A percentile compares a stretch with the other conserved stretches of the same genome.
These are phyloP conservation scores for Tricharina praecox DNA, from an alignment of 495 filamentous ascomycete species.

Conservation along the genomic window DNA sequence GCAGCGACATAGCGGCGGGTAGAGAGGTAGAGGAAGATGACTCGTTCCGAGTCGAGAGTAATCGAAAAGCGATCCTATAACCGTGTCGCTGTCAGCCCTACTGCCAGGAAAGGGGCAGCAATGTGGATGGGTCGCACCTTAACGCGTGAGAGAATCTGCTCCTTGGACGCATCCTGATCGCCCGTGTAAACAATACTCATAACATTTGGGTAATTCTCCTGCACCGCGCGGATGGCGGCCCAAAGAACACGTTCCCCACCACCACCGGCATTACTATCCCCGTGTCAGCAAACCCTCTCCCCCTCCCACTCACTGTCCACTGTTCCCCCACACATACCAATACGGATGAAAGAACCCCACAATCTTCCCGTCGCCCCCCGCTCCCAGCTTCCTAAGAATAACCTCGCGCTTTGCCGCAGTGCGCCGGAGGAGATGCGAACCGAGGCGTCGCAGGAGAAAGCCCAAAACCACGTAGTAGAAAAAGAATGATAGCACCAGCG, in stretches of 20 bases:
- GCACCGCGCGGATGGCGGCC: slow-evolving; percentile 85
- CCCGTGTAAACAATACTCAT: slow-evolving; percentile 88
- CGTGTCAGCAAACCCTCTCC: too few species aligned
- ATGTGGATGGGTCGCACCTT: slow-evolving; percentile 33
- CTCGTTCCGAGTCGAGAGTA: slow-evolving; percentile 60
- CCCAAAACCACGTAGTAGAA: slow-evolving; percentile 15
- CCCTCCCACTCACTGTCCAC: too few species aligned
- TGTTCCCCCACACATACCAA: too few species aligned
- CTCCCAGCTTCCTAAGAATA: slow-evolving; percentile 7
- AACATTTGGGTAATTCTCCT: slow-evolving; percentile 72
- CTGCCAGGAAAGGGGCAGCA: slow-evolving; percentile 1
- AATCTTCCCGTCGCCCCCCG: slow-evolving; percentile 27
- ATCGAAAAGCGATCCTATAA: slow-evolving; percentile 77
- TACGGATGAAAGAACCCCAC: slow-evolving; percentile 97
- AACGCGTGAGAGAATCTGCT: slow-evolving; percentile 58
- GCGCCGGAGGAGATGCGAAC: slow-evolving; percentile 19
- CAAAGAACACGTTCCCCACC: slow-evolving; percentile 93
- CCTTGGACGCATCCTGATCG: slow-evolving; percentile 72
- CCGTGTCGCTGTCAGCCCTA: too few species aligned
- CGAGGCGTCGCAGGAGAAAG: slow-evolving; percentile 13
- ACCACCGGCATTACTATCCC: slow-evolving; percentile 91
- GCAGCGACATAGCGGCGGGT: slow-evolving; percentile 71
- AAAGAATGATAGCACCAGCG: not conserved
- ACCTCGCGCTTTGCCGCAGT: slow-evolving; percentile 11
- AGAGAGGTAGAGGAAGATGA: slow-evolving; percentile 76